A percentile compares a stretch with the other conserved stretches of the same genome.
Evolutionary conservation across 2,329 filamentous ascomycete species (phyloP).

Genomic region (Ceratocystis eucalypticola): DNA sequence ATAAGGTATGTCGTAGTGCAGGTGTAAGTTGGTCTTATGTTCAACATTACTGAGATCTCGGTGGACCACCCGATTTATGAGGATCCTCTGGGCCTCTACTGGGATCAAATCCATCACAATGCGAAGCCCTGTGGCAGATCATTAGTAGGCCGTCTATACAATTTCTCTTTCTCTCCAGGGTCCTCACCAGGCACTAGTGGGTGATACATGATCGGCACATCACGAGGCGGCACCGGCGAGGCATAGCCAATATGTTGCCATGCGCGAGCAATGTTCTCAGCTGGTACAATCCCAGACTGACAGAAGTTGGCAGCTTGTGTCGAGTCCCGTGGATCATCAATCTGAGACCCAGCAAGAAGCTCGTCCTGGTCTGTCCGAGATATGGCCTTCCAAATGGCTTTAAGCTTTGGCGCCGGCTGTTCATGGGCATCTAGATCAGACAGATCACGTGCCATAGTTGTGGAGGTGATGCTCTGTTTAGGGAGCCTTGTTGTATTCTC

Average conservation of each 20-base stretch:
- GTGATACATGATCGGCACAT: constrained; percentile 48
- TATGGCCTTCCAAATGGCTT: constrained; percentile 61
- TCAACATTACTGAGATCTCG: constrained; percentile 56
- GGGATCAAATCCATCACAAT: constrained; percentile 66
- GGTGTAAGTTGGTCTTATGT: constrained; percentile 82
- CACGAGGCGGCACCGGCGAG: constrained; percentile 25
- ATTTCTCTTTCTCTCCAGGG: background rate
- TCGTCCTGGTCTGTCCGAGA: constrained; percentile 43
- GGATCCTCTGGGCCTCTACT: constrained; percentile 48
- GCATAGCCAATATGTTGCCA: constrained; percentile 32
- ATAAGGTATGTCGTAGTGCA: constrained; percentile 63
- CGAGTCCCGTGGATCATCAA: constrained; percentile 35
- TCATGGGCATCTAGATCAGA: constrained; percentile 58
- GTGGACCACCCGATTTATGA: constrained; percentile 65
- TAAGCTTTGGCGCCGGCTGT: constrained; percentile 57
- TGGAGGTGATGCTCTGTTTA: background rate
- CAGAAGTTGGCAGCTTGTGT: constrained; percentile 34
- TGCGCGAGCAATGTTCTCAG: constrained; percentile 31
- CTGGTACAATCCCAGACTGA: constrained; percentile 32
- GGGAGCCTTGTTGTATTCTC: background rate
- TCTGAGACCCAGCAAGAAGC: constrained; percentile 41
- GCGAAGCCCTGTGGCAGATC: constrained; percentile 49
- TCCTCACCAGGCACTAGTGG: constrained; percentile 52
- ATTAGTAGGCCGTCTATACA: background rate
- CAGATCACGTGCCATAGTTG: constrained; percentile 8